Base-by-base conservation (phyloP, 2,329 filamentous ascomycete genomes). In the Penicillium sp. region DNA sequence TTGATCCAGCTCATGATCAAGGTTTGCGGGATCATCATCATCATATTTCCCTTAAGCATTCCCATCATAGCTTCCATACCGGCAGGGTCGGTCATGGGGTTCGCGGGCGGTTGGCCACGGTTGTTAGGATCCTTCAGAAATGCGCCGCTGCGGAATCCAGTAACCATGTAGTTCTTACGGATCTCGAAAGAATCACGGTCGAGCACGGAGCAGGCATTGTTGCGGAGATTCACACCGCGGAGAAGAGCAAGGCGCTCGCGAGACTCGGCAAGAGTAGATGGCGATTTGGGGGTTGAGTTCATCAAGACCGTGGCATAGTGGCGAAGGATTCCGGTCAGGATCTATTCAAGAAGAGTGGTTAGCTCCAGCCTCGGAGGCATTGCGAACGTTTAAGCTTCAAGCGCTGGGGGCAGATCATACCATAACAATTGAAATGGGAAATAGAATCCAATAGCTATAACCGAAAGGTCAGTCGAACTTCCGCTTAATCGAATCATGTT, bases 11-110 rank as follows among this genome's bases (percentile, higher is more conserved):
- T 94, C 94, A 99, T 99, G 65, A 99, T 99, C 72, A 99, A 78
- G 6, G 92, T 97, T 76, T 99, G 96, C 46, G 94, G 94, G 56
- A 99, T 91, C 80, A 99, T 97, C 94, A 97, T 99, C 62, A 94
- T 93, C 89, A 99, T 96, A 73, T 99, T 96, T 55, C 92, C 92
- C 84, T 99, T 99, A 90, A 99, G 96, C 91, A 96, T 96, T 65
- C 94, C 93, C 94, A 99, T 99, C 94, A 99, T 99, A 65, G 92
- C 93, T 72, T 99, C 95, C 94, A 99, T 99, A 56, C 90, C 91
- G 45, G 88, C 88, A 22, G 95, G 95, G 73, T 99, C 94, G 11
- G 88, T 90, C 85, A 99, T 91, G 4, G 94, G 94, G 76, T 97
- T 99, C 36, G 90, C 86, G 19, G 91, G 88, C 3, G 91, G 88